phyloP scores from a whole-genome alignment of 768 basidiomycete genomes.

The Coprinopsis cinerea region DNA sequence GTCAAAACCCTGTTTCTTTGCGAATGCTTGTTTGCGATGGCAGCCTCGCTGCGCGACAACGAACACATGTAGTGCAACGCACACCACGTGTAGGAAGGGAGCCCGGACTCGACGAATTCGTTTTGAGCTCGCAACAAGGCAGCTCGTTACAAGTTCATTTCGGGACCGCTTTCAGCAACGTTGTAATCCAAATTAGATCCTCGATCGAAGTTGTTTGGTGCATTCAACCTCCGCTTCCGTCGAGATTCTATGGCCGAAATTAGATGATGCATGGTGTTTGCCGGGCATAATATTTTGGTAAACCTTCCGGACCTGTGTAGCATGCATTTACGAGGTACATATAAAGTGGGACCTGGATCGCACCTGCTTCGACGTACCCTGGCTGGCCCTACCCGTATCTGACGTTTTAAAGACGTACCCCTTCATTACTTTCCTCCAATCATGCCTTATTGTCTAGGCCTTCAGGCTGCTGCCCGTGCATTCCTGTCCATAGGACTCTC shows the following conservation, averaged over 20 bases:
- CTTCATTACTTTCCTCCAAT: conserved; percentile 19
- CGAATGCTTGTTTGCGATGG: not conserved
- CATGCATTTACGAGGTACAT: conserved; percentile 15
- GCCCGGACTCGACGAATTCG: conserved; percentile 13
- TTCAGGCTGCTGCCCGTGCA: conserved; percentile 42
- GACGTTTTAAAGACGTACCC: conserved; percentile 17
- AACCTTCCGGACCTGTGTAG: conserved; percentile 22
- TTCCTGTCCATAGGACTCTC: conserved; percentile 47
- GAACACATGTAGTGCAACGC: conserved; percentile 13
- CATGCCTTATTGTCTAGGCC: conserved; percentile 48
- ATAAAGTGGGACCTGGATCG: conserved; percentile 20
- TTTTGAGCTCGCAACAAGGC: conserved; percentile 19
- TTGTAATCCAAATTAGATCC: conserved; percentile 9
- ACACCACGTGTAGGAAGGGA: conserved; percentile 24
- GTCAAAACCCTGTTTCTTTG: too few species aligned
- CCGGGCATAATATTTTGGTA: conserved; percentile 25
- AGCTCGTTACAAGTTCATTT: conserved; percentile 24
- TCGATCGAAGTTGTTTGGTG: conserved; percentile 22
- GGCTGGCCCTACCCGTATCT: conserved; percentile 23
- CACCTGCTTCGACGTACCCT: conserved; percentile 23
- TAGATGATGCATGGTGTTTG: conserved; percentile 26
- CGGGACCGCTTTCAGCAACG: conserved; percentile 24
- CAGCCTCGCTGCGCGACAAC: not conserved
- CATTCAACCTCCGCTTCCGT: conserved; percentile 22
- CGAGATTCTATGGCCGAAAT: conserved; percentile 25